Evolutionary conservation across 2,329 filamentous ascomycete genomes (phyloP).

Genomic region (Botrytis tulipae): DNA sequence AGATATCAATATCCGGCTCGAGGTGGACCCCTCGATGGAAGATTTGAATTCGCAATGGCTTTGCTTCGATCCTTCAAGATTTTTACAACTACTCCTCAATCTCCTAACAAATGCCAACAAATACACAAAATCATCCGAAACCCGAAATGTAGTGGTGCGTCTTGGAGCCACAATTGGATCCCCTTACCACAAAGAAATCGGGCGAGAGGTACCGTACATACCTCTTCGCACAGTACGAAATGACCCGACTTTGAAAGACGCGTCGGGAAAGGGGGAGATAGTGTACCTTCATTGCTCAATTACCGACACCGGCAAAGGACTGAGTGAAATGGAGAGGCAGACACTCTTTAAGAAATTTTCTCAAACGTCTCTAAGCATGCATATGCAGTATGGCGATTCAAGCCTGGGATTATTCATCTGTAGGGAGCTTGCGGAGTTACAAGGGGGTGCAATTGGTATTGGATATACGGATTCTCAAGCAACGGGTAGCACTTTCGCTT

Average conservation of each 20-base stretch:
- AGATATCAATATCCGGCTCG: neutral
- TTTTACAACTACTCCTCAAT: conserved; percentile 6
- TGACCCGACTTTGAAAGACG: neutral
- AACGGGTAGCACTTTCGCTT: neutral
- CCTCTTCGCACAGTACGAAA: conserved; percentile 3
- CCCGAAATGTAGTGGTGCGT: neutral
- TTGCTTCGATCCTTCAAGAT: conserved; percentile 3
- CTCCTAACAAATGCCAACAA: neutral
- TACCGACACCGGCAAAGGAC: neutral
- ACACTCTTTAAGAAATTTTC: neutral
- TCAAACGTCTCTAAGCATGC: neutral
- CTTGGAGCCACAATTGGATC: conserved; percentile 2
- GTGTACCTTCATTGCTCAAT: conserved; percentile 11
- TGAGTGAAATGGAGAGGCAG: neutral
- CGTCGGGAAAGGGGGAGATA: neutral
- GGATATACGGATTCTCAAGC: neutral
- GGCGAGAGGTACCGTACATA: conserved; percentile 4
- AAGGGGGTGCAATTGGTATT: conserved; percentile 5
- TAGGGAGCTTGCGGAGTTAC: conserved; percentile 6
- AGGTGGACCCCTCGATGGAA: neutral
- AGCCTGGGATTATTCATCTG: neutral
- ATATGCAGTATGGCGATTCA: neutral
- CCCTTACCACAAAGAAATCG: neutral
- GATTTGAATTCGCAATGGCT: neutral
- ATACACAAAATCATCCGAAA: neutral